These are phyloP conservation scores for Alternaria longipes DNA, from an alignment of 2,329 filamentous ascomycete species.

Conservation along the genomic window DNA sequence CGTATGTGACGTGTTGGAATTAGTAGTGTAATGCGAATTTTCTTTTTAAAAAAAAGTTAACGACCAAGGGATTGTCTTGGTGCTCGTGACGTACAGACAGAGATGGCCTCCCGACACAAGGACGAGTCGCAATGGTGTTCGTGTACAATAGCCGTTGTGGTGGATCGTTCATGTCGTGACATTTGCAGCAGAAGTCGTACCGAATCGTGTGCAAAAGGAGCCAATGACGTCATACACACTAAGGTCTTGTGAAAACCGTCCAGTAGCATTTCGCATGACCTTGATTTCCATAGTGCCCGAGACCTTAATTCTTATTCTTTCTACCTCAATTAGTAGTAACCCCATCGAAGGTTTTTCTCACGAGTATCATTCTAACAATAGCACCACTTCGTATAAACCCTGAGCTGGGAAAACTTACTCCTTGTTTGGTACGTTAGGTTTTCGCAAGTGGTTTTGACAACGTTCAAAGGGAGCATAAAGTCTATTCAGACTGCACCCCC, in stretches of 20 bases:
- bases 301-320: background rate
- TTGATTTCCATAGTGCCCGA: background rate
- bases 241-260: background rate
- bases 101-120: too few relatives aligned
- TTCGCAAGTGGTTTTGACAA: too few relatives aligned
- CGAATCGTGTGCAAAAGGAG: background rate
- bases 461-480: too few relatives aligned
- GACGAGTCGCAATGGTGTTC: too few relatives aligned
- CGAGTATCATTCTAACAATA: too few relatives aligned
- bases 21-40: background rate
- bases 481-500: too few relatives aligned
- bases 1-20: background rate
- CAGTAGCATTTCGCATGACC: background rate
- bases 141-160: background rate
- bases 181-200: background rate
- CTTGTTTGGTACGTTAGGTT: too few relatives aligned
- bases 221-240: conserved; percentile 13
- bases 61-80: background rate
- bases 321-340: too few relatives aligned
- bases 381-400: too few relatives aligned
- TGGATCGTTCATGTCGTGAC: background rate
- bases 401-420: too few relatives aligned
- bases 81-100: too few relatives aligned
- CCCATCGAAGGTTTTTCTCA: too few relatives aligned
- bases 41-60: background rate